Conservation (phyloP, 2,329 filamentous ascomycete genomes). For the Aspergillus sp. region DNA sequence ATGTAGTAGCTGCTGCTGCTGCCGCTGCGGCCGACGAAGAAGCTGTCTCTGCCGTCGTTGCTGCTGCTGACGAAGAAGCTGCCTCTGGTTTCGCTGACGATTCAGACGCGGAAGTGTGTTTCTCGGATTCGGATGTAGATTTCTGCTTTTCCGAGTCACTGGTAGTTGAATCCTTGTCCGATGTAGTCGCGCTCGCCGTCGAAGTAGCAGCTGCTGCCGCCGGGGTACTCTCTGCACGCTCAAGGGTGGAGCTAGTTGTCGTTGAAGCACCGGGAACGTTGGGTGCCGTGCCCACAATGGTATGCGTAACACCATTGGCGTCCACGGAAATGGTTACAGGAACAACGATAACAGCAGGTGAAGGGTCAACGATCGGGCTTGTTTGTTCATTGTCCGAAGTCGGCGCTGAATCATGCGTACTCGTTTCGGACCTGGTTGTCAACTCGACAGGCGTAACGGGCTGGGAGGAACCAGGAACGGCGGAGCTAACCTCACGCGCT, state of each 20-base stretch:
- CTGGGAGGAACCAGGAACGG: background rate
- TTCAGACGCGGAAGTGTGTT: background rate
- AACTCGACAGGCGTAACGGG: background rate
- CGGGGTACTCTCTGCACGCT: background rate
- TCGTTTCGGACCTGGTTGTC: conserved; percentile 9
- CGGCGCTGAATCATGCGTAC: background rate
- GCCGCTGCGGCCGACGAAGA: no score
- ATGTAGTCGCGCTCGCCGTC: conserved; percentile 1
- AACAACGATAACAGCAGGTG: conserved; percentile 20
- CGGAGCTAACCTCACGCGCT: conserved; percentile 27
- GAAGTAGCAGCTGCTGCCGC: conserved; percentile 3
- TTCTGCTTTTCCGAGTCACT: background rate
- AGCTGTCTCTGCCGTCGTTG: no score
- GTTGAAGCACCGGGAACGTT: conserved; percentile 15
- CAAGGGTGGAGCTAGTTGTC: conserved; percentile 13
- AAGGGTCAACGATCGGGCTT: conserved; percentile 3
- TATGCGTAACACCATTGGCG: conserved; percentile 26
- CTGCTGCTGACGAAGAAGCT: background rate
- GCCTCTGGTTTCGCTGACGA: background rate
- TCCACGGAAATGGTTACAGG: conserved; percentile 26
- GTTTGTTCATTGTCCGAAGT: background rate
- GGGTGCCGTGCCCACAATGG: conserved; percentile 21
- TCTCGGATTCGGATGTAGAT: background rate
- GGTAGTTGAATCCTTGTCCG: background rate
- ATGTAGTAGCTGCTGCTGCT: background rate